Base-by-base conservation (phyloP, 768 basidiomycete genomes). In the Inosperma sp. region DNA sequence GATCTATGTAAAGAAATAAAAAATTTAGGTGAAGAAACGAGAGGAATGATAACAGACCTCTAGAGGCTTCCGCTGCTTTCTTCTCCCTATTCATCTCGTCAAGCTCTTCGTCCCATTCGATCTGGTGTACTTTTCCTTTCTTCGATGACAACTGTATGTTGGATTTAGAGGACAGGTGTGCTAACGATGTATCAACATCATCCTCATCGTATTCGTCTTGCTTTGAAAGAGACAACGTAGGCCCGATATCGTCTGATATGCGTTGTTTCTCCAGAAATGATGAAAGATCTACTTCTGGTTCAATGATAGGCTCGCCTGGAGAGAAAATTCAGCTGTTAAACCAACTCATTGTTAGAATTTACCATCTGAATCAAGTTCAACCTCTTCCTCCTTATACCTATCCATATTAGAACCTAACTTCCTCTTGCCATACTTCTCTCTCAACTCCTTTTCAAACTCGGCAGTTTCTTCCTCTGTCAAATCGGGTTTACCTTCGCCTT, bases 271-370 rank as follows among this genome's bases (percentile, higher is more conserved):
- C 83, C 29, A 89, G 71, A 57, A 91, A 87, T 0, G 69, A 52
- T 0, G 84, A 78, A 1, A 91, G 59, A 66, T 91, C 86, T 7
- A 89, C 75, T 61, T 90, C 86, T 3, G 84, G 85, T 51, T 88
- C 87, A 0, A 74, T 63, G 12, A 79, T 72, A 7, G 77, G 81
- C 64, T 88, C 83, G 3, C 86, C 86, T 85, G 33, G 10, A 37
- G 30, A 17, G 17, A 12, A 30, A 40, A 23, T 34, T 23, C 5
- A 46, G 27, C 23, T 49, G n/a, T 26, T 36, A 13, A 14, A 40
- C 10, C 7, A 23, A 12, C 7, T 39, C 23, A 21, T 42, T 47
- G 14, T 33, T 17, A 36, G 22, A 10, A 62, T 73, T 19, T 58
- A 84, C 88, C 87, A 63, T 88, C 85, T 2, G 84, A 82, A 59